Base-by-base conservation (phyloP, 2,329 filamentous ascomycete genomes). In the Trichoderma aggressivum region DNA sequence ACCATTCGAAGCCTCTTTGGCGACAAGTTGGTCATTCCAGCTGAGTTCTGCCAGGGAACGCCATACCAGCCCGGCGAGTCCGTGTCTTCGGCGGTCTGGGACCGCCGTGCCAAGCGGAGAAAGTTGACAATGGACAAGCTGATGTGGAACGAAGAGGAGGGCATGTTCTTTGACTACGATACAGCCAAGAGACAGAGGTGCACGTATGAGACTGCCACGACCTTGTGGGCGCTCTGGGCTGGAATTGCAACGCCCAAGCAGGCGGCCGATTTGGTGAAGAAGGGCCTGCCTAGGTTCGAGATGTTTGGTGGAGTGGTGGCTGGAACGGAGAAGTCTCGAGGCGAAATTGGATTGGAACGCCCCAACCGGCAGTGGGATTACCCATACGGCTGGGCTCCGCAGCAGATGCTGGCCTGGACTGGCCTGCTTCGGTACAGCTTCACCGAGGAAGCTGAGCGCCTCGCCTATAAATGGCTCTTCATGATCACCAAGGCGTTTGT, bases 401-500 rank as follows among this genome's bases (percentile, higher is more conserved):
- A 99, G 85, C 96, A 99, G 84, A 98, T 99, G 84, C 89, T 99
- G 55, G 95, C 96, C 1, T 99, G 96, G 96, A 94, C 93, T 1
- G 96, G 94, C 3, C 85, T 99, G 72, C 88, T 94, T 77, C 91
- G 94, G 21, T 99, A 98, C 79, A 94, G 94, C 69, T 98, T 97
- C 79, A 90, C 91, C 32, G 92, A 95, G 28, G 94, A 98, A 73
- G 94, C 94, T 2, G 92, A 97, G 82, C 87, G 94, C 39, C 83
- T 99, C 74, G 92, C 94, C 0, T 99, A 99, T 82, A 94, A 96
- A 81, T 99, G 96, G 96, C 84, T 98, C 67, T 97, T 94, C 80
- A 98, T 98, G 95, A 94, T 98, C 77, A 98, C 94, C 71, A 98
- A 97, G 82, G 94, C 96, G 0, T 98, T 98, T 83, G 94, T 98